A percentile compares a stretch with the other conserved stretches of the same genome.
Evolutionary conservation across 2,329 filamentous ascomycete genomes (phyloP).

Genomic region (Pleomassaria siparia): DNA sequence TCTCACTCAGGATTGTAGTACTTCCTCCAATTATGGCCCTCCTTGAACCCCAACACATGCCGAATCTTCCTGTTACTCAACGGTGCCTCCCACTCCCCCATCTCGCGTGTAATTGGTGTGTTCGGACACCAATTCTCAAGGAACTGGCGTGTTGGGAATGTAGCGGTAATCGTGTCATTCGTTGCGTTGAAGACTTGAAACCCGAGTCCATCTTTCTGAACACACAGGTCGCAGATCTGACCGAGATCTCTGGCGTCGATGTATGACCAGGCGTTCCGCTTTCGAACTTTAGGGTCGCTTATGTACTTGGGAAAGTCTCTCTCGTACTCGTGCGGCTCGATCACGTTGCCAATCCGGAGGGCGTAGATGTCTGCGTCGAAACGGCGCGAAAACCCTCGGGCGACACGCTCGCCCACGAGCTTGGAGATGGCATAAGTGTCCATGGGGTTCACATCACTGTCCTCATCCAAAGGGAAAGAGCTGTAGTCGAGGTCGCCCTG

Average conservation of each 20-base stretch:
- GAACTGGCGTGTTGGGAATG: constrained; percentile 55
- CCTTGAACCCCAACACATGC: constrained; percentile 60
- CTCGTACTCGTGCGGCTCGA: constrained; percentile 63
- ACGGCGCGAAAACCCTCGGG: constrained; percentile 58
- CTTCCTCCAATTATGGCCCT: constrained; percentile 60
- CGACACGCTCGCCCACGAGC: constrained; percentile 60
- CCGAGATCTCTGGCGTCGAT: constrained; percentile 64
- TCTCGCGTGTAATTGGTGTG: constrained; percentile 55
- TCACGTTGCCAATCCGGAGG: constrained; percentile 62
- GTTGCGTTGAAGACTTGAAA: constrained; percentile 68
- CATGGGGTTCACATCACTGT: constrained; percentile 61
- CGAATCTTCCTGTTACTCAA: constrained; percentile 63
- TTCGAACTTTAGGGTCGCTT: constrained; percentile 52
- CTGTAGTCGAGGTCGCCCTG: constrained; percentile 60
- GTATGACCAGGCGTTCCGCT: constrained; percentile 64
- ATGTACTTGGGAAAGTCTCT: constrained; percentile 56
- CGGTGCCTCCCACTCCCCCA: constrained; percentile 62
- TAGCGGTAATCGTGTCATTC: constrained; percentile 62
- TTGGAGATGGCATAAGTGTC: constrained; percentile 65
- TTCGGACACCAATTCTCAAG: constrained; percentile 53
- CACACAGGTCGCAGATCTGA: constrained; percentile 59
- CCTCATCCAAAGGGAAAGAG: constrained; percentile 61
- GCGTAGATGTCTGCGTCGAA: constrained; percentile 62
- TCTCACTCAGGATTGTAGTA: constrained; percentile 44
- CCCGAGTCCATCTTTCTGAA: constrained; percentile 57